Percentiles rank a stretch among this genome's conserved stretches.
Conservation (phyloP, 306 rosid genomes). For the Rubus idaeus region DNA sequence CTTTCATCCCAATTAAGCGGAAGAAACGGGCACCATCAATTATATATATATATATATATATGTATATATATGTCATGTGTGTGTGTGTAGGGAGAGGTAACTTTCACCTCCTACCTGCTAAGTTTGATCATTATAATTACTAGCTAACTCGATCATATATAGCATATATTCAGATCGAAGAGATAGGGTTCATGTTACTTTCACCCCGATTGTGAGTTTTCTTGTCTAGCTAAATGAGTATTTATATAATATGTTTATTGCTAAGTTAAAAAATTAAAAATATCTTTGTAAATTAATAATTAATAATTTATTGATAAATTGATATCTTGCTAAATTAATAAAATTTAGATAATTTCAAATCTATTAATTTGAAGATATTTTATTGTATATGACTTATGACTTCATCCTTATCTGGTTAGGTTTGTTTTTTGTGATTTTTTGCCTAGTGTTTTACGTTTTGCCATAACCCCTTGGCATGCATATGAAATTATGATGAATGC, state of each 20-base stretch:
- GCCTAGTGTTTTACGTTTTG: background rate
- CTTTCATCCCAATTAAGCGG: conserved; percentile 7
- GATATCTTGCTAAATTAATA: too few relatives aligned
- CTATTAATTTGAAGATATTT: too few relatives aligned
- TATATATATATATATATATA: too few relatives aligned
- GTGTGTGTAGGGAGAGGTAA: background rate
- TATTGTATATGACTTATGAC: background rate
- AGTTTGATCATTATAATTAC: background rate
- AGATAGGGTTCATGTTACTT: conserved; percentile 21
- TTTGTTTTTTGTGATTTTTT: background rate
- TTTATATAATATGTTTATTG: too few relatives aligned
- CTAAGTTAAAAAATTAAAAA: too few relatives aligned
- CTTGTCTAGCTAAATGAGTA: background rate
- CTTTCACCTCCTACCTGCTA: conserved; percentile 14
- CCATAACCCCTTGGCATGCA: background rate
- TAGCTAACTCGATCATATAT: background rate
- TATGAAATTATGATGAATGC: too few relatives aligned
- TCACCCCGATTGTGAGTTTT: background rate
- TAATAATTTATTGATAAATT: too few relatives aligned
- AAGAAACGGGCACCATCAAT: background rate
- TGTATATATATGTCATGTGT: background rate
- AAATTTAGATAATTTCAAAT: too few relatives aligned
- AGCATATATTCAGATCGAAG: background rate
- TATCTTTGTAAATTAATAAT: too few relatives aligned
- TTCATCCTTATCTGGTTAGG: conserved; percentile 12